Base-by-base conservation (phyloP, 768 basidiomycete species). In the Phlebiopsis flavidoalba region DNA sequence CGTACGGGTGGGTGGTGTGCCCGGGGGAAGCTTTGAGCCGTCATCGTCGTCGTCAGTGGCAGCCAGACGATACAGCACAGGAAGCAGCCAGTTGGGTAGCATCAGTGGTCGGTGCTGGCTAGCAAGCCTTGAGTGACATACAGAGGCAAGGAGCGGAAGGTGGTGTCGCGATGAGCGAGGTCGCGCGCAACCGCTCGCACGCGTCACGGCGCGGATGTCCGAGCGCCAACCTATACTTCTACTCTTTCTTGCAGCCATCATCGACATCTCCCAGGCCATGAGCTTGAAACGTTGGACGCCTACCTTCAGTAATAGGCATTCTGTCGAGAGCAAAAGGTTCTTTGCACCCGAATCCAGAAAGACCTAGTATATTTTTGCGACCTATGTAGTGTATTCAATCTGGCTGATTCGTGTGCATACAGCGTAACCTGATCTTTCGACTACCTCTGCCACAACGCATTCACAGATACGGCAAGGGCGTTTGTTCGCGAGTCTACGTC, bases 371-470 rank as follows among this genome's bases (percentile, higher is more conserved):
- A 49, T 24, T 33, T 8, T 51, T 22, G 24, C 2, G 19, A 33
- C 40, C 22, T 19, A 24, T 26, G 47, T 35, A 15, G 22, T 31
- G 26, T 31, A 31, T 24, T 5, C 55, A 19, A 15, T 24, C n/a
- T 17, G n/a, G 58, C 43, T 63, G 40, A 51, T 40, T 8, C 49
- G 17, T 4, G 14, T n/a, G 22, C 8, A 35, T 36, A 71, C 67
- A 91, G 89, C 83, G 85, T 48, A 71, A 80, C 17, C 73, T 93
- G 50, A 86, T 93, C 15, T 76, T n/a, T 93, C 40, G 86, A 90
- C 66, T 93, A 92, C 68, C 81, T 94, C 1, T 83, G 82, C 58
- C 89, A 93, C 66, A 80, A 83, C 45, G 87, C 87, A 60, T 90
- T 86, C 71, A 82, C 83, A n/a, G 74, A 75, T 43, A 91, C 92